These are phyloP conservation scores for Pyricularia pennisetigena DNA, from an alignment of 2,329 filamentous ascomycete species.

Conservation along the genomic window DNA sequence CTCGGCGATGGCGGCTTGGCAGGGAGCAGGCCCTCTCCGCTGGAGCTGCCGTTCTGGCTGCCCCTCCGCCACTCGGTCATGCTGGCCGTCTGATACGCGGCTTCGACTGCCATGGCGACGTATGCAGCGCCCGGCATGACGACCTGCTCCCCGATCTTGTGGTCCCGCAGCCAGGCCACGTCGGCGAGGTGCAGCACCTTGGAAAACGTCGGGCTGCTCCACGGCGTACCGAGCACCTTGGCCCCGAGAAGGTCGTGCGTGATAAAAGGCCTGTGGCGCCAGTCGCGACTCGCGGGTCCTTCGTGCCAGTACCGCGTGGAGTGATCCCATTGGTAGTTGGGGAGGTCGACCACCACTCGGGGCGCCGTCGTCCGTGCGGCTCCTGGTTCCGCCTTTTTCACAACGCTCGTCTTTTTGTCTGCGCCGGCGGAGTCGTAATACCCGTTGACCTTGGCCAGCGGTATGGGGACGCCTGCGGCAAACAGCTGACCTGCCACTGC, in stretches of 20 bases:
- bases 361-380: too few relatives aligned
- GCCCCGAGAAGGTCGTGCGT: slow-evolving; percentile 29
- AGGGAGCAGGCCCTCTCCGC: neutral
- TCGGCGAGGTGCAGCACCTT: slow-evolving; percentile 20
- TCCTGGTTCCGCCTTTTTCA: too few relatives aligned
- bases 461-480: neutral
- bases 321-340: slow-evolving; percentile 37
- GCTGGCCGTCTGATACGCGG: slow-evolving; percentile 1
- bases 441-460: neutral
- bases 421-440: neutral
- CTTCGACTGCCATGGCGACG: slow-evolving; percentile 11
- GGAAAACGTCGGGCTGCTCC: slow-evolving; percentile 7
- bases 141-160: slow-evolving; percentile 15
- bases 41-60: neutral
- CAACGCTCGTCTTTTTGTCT: neutral
- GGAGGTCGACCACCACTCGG: slow-evolving; percentile 31
- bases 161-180: slow-evolving; percentile 18
- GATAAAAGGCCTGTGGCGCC: slow-evolving; percentile 16
- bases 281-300: slow-evolving; percentile 28
- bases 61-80: neutral
- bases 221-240: slow-evolving; percentile 9
- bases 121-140: slow-evolving; percentile 11
- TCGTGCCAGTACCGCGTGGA: slow-evolving; percentile 19
- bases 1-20: neutral
- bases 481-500: slow-evolving; percentile 1